Percentiles rank a stretch among this genome's conserved stretches.
These are phyloP conservation scores for Datisca glomerata DNA, from an alignment of 306 rosid species.

Conservation along the genomic window DNA sequence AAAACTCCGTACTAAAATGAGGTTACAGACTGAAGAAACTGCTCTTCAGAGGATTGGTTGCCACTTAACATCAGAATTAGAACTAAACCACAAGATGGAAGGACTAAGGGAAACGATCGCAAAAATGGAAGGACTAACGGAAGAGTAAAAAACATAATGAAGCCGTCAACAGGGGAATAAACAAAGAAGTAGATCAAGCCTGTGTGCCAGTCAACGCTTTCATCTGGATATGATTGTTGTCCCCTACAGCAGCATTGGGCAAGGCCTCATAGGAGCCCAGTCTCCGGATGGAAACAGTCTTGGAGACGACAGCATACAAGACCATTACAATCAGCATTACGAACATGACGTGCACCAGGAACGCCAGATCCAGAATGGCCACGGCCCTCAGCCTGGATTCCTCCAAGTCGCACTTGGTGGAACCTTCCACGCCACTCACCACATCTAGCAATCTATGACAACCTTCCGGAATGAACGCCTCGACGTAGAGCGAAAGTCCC, in stretches of 20 bases:
- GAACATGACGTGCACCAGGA: slow-evolving; percentile 48
- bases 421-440: slow-evolving; percentile 58
- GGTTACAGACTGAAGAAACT: neutral
- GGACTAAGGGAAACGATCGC: no score
- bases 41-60: neutral
- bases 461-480: slow-evolving; percentile 83
- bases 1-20: no score
- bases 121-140: neutral
- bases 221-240: slow-evolving; percentile 67
- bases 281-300: slow-evolving; percentile 31
- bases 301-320: slow-evolving; percentile 36
- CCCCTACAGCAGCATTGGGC: slow-evolving; percentile 36
- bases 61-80: neutral
- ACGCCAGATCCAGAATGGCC: slow-evolving; percentile 66
- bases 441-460: slow-evolving; percentile 82
- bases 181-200: slow-evolving; percentile 75
- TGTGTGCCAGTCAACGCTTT: slow-evolving; percentile 82
- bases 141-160: no score
- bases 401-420: slow-evolving; percentile 80
- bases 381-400: slow-evolving; percentile 68
- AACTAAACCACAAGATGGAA: neutral
- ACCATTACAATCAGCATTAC: slow-evolving; percentile 40
- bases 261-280: slow-evolving; percentile 68
- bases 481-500: slow-evolving; percentile 73
- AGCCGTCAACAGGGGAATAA: no score